A percentile compares a stretch with the other conserved stretches of the same genome.
phyloP scores from a whole-genome alignment of 352 stramenopile species.

The Elongisporangium senticosum region DNA sequence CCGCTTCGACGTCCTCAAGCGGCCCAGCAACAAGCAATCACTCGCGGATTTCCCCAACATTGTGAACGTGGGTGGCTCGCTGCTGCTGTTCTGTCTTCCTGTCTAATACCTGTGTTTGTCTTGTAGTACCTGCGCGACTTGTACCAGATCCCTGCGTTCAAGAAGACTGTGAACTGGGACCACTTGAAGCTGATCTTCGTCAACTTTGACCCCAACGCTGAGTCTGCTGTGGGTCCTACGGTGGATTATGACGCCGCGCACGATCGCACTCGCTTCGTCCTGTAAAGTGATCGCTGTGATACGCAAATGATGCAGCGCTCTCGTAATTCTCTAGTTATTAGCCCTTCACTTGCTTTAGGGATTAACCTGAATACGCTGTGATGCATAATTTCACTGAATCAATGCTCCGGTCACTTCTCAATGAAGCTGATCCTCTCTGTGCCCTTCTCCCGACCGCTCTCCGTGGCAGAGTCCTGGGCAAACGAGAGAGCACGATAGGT shows the following conservation, averaged over 20 bases:
- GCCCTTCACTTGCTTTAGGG: too few species aligned
- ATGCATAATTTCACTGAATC: too few species aligned
- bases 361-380: too few species aligned
- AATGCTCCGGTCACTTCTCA: too few species aligned
- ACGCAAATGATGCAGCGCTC: too few species aligned
- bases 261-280: constrained; percentile 9
- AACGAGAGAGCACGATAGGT: too few species aligned
- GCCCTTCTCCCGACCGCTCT: too few species aligned
- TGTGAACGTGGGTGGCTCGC: constrained; percentile 12
- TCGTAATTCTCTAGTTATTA: too few species aligned
- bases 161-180: constrained; percentile 70
- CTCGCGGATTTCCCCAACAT: constrained; percentile 50
- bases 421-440: too few species aligned
- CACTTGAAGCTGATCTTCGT: constrained; percentile 88
- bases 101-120: constrained; percentile 1
- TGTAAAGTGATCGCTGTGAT: background rate
- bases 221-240: constrained; percentile 52
- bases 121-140: constrained; percentile 42
- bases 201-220: constrained; percentile 58
- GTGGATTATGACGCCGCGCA: constrained; percentile 23
- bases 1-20: constrained; percentile 24
- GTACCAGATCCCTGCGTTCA: constrained; percentile 76
- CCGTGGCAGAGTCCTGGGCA: too few species aligned
- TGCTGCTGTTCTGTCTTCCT: background rate
- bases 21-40: constrained; percentile 26